A percentile compares a stretch with the other conserved stretches of the same genome.
phyloP scores from a whole-genome alignment of 805 yeast genomes.

The Cyberlindnera nakhonratchasimensis region DNA sequence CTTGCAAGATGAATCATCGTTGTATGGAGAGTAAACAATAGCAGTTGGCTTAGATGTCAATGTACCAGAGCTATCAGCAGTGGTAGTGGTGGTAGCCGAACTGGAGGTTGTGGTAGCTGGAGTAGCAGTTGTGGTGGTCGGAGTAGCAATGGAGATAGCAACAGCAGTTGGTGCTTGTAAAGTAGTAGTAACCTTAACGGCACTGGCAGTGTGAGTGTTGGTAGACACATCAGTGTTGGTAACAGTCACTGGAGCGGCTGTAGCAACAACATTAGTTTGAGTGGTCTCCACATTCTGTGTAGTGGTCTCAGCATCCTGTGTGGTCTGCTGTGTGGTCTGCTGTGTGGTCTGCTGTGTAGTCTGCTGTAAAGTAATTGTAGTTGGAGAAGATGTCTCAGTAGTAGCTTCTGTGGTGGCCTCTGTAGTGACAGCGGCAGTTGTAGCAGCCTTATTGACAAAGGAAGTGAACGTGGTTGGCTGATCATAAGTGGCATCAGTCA shows the following conservation, averaged over 20 bases:
- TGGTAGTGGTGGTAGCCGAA: constrained; percentile 22
- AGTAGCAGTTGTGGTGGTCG: constrained; percentile 14
- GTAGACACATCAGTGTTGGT: constrained; percentile 27
- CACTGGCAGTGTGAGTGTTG: constrained; percentile 14
- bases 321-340: constrained; percentile 18
- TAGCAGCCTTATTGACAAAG: constrained; percentile 19
- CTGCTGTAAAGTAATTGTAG: constrained; percentile 20
- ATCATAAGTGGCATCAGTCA: constrained; percentile 36
- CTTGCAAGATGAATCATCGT: constrained; percentile 54
- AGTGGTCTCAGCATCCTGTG: constrained; percentile 17
- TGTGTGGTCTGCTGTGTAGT: constrained; percentile 11
- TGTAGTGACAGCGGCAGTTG: constrained; percentile 20
- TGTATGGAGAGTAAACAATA: constrained; percentile 76
- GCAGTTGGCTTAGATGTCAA: constrained; percentile 46
- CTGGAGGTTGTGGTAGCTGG: constrained; percentile 16
- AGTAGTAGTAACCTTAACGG: constrained; percentile 23
- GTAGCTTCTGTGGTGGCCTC: constrained; percentile 12
- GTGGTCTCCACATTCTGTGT: constrained; percentile 17
- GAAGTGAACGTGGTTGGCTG: constrained; percentile 35
- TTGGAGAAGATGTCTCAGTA: constrained; percentile 12
- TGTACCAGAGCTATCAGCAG: constrained; percentile 31
- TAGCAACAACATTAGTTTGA: constrained; percentile 5
- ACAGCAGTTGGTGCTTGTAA: constrained; percentile 21
- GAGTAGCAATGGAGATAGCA: constrained; percentile 17
- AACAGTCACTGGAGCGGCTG: constrained; percentile 24